Percentiles rank a stretch among this genome's conserved stretches.
Evolutionary conservation across 192 early-diverging fungal species (phyloP).

Genomic region (Ambispora gerdemannii): DNA sequence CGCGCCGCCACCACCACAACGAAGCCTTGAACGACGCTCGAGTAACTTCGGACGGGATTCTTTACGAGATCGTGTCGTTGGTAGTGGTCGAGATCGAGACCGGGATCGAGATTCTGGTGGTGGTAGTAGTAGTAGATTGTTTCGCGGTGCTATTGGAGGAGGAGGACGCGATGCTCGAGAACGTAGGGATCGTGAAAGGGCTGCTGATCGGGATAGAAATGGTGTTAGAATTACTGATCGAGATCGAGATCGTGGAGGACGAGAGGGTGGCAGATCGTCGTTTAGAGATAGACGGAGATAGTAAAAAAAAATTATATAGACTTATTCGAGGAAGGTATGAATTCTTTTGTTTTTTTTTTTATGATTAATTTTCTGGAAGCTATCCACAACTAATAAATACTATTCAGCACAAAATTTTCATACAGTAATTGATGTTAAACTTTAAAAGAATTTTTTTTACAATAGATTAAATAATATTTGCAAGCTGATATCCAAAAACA

Average conservation of each 20-base stretch:
- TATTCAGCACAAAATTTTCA: no score
- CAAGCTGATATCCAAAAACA: no score
- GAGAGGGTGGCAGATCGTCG: neutral
- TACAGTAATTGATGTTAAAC: neutral
- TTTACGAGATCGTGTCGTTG: neutral
- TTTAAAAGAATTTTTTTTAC: neutral
- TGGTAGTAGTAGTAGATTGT: neutral
- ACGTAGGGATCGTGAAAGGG: conserved; percentile 20
- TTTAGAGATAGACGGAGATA: conserved; percentile 27
- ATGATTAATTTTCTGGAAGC: neutral
- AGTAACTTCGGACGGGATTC: neutral
- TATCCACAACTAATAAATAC: conserved; percentile 1
- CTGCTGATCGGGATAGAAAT: conserved; percentile 13
- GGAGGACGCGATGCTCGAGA: conserved; percentile 14
- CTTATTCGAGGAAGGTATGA: neutral
- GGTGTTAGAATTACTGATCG: conserved; percentile 13
- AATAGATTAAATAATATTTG: neutral
- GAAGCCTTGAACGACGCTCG: conserved; percentile 7
- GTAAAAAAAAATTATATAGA: neutral
- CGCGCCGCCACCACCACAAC: conserved; percentile 14
- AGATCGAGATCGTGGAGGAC: conserved; percentile 1
- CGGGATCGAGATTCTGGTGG: conserved; percentile 21
- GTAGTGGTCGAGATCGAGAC: conserved; percentile 24
- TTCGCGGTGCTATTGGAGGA: neutral
- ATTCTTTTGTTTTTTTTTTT: conserved; percentile 1